Evolutionary conservation across 768 basidiomycete genomes (phyloP).

Genomic region (Lactarius tabidus): DNA sequence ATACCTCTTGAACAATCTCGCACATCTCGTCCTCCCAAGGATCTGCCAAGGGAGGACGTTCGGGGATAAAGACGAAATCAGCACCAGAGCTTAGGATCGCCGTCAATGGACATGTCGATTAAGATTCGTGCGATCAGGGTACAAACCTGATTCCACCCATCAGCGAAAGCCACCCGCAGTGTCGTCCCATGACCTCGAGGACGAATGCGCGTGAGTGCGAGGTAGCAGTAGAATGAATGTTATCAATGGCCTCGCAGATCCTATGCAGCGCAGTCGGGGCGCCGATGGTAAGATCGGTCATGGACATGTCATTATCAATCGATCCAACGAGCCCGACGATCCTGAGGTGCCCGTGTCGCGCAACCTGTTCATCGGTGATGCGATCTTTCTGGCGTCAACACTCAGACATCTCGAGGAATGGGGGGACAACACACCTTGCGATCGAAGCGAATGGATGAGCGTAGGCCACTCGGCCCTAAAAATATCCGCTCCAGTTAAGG

Average conservation of each 20-base stretch:
- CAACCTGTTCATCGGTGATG: slow-evolving; percentile 70
- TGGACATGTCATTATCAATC: slow-evolving; percentile 98
- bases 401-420: neutral
- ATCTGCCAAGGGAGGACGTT: slow-evolving; percentile 71
- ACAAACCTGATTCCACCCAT: slow-evolving; percentile 85
- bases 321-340: slow-evolving; percentile 99
- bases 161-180: slow-evolving; percentile 98
- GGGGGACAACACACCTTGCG: slow-evolving; percentile 45
- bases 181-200: slow-evolving; percentile 98
- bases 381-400: slow-evolving; percentile 40
- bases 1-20: slow-evolving; percentile 68
- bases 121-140: neutral
- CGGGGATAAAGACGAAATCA: slow-evolving; percentile 97
- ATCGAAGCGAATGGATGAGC: slow-evolving; percentile 65
- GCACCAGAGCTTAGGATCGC: slow-evolving; percentile 64
- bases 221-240: slow-evolving; percentile 93
- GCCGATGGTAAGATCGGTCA: slow-evolving; percentile 97
- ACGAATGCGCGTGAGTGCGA: slow-evolving; percentile 98
- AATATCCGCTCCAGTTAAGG: slow-evolving; percentile 91
- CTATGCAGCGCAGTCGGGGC: slow-evolving; percentile 93
- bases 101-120: neutral
- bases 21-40: slow-evolving; percentile 96
- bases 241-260: slow-evolving; percentile 97
- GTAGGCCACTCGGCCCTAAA: slow-evolving; percentile 93
- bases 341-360: slow-evolving; percentile 76